These are phyloP conservation scores for Uromyces viciae-fabae DNA, from an alignment of 1,284 basidiomycete genomes.

Conservation along the genomic window DNA sequence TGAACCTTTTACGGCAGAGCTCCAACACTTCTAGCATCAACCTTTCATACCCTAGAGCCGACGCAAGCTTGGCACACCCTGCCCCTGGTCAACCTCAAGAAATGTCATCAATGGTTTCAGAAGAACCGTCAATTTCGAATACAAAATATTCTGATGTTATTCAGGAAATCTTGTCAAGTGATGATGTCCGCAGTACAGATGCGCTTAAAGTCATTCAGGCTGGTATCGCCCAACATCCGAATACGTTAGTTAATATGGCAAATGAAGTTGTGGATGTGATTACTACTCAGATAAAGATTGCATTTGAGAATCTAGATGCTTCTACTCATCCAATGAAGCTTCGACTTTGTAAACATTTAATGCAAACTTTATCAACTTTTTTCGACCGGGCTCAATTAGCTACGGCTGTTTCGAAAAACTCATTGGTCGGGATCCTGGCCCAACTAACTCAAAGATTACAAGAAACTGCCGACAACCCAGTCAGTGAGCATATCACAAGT, in stretches of 20 bases:
- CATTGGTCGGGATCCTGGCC: conserved; percentile 72
- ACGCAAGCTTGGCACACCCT: conserved; percentile 45
- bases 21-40: conserved; percentile 43
- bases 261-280: conserved; percentile 83
- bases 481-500: conserved; percentile 53
- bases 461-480: conserved; percentile 69
- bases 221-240: conserved; percentile 58
- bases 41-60: conserved; percentile 41
- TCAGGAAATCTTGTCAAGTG: conserved; percentile 59
- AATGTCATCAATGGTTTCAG: not conserved
- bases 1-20: conserved; percentile 22
- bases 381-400: conserved; percentile 78
- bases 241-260: conserved; percentile 73
- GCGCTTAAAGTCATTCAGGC: conserved; percentile 29
- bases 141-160: conserved; percentile 59
- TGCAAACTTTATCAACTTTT: conserved; percentile 86
- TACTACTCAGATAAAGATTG: conserved; percentile 78
- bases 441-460: conserved; percentile 82
- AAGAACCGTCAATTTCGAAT: not conserved
- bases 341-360: conserved; percentile 87
- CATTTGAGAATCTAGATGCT: conserved; percentile 72
- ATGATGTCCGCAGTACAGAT: conserved; percentile 49
- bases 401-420: conserved; percentile 73
- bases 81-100: conserved; percentile 6
- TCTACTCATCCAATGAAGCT: conserved; percentile 65